These are phyloP conservation scores for Monosporozyma solicola DNA, from an alignment of 805 yeast species.

Conservation along the genomic window DNA sequence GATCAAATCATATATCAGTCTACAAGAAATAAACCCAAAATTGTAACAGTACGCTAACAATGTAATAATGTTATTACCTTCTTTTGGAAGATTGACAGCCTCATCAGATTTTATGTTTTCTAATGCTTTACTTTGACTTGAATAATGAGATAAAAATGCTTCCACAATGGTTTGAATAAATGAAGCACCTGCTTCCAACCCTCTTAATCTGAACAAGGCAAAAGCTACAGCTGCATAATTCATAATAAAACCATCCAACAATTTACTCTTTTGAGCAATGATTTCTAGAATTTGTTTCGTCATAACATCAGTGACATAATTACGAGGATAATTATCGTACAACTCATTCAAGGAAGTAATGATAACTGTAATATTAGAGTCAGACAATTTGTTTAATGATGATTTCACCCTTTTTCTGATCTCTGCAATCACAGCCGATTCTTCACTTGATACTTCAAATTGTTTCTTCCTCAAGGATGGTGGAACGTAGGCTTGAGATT, in stretches of 20 bases:
- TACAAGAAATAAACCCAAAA: conserved; percentile 66
- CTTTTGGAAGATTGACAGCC: conserved; percentile 28
- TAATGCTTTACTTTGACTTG: conserved; percentile 10
- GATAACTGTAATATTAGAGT: conserved; percentile 66
- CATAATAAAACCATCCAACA: conserved; percentile 70
- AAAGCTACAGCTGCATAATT: conserved; percentile 70
- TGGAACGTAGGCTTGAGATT: conserved; percentile 62
- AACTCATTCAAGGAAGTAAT: conserved; percentile 58
- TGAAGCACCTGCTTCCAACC: conserved; percentile 83
- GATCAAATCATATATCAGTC: conserved; percentile 70
- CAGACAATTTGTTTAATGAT: conserved; percentile 80
- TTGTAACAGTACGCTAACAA: conserved; percentile 68
- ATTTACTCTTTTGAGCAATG: conserved; percentile 51
- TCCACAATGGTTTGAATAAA: conserved; percentile 78
- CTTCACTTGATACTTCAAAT: conserved; percentile 29
- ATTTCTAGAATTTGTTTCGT: conserved; percentile 57
- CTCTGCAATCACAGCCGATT: conserved; percentile 39
- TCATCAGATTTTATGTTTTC: conserved; percentile 7
- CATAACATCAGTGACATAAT: conserved; percentile 63
- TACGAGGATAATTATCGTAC: conserved; percentile 63
- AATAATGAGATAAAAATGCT: conserved; percentile 41
- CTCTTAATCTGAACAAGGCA: conserved; percentile 68
- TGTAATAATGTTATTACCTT: conserved; percentile 59
- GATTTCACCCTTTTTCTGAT: conserved; percentile 67
- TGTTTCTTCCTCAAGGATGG: conserved; percentile 69